Evolutionary conservation across 495 filamentous ascomycete species (phyloP).

Genomic region (Podospora comata): DNA sequence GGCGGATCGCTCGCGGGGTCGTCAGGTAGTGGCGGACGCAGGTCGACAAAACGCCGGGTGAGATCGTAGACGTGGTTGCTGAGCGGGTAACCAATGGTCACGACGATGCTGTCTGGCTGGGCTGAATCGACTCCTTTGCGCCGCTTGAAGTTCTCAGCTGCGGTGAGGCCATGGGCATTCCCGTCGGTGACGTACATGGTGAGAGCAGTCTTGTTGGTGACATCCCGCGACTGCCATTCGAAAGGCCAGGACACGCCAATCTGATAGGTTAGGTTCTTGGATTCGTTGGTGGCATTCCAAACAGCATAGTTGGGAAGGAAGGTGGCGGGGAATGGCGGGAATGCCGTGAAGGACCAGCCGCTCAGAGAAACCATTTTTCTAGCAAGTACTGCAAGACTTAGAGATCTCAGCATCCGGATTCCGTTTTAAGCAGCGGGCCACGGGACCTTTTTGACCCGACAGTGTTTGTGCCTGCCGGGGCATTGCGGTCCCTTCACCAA

Average conservation of each 20-base stretch:
- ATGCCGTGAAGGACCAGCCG: slow-evolving; percentile 22
- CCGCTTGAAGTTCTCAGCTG: slow-evolving; percentile 26
- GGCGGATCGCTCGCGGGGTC: background rate
- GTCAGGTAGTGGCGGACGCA: slow-evolving; percentile 11
- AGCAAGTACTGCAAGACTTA: background rate
- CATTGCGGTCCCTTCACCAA: background rate
- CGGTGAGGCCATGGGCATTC: slow-evolving; percentile 28
- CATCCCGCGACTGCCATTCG: slow-evolving; percentile 18
- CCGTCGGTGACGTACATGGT: slow-evolving; percentile 30
- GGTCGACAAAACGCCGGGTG: slow-evolving; percentile 21
- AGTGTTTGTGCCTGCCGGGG: background rate
- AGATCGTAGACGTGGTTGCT: slow-evolving; percentile 24
- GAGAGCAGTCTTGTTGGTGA: slow-evolving; percentile 17
- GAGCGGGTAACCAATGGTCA: slow-evolving; percentile 31
- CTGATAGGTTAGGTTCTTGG: slow-evolving; percentile 23
- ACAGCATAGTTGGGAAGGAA: slow-evolving; percentile 24
- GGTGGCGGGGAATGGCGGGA: slow-evolving; percentile 25
- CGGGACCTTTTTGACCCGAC: background rate
- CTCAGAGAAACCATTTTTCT: background rate
- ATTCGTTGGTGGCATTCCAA: slow-evolving; percentile 24
- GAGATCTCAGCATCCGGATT: background rate
- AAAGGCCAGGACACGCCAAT: slow-evolving; percentile 27
- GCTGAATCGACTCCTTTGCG: slow-evolving; percentile 14
- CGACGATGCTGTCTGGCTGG: slow-evolving; percentile 27
- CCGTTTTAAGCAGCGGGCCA: background rate